Conservation (phyloP, 2,329 filamentous ascomycete genomes). For the Biscogniauxia sp. region DNA sequence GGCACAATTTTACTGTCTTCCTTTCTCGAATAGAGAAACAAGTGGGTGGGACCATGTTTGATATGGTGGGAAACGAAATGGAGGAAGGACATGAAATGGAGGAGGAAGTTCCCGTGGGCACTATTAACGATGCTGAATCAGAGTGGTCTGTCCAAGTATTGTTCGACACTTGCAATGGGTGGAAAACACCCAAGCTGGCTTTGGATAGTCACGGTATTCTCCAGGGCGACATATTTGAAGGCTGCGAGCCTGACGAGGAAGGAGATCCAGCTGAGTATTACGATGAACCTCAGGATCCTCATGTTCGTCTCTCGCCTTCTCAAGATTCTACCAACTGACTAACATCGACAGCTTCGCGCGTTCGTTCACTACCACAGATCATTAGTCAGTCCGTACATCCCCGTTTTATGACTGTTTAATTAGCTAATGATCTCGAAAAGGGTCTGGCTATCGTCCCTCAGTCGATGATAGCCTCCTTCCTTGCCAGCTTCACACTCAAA, state of each 20-base stretch:
- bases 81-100: background rate
- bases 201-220: slow-evolving; percentile 4
- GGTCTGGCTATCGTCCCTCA: slow-evolving; percentile 11
- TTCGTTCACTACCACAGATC: slow-evolving; percentile 10
- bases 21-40: slow-evolving; percentile 5
- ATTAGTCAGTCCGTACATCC: slow-evolving; percentile 4
- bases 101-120: background rate
- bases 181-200: slow-evolving; percentile 1
- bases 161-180: background rate
- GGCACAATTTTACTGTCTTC: slow-evolving; percentile 8
- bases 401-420: background rate
- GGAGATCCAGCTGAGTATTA: background rate
- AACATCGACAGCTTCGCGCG: background rate
- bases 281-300: slow-evolving; percentile 2
- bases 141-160: background rate
- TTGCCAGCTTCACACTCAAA: background rate
- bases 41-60: background rate
- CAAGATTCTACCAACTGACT: background rate
- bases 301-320: slow-evolving; percentile 1
- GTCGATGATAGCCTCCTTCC: slow-evolving; percentile 1
- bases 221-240: slow-evolving; percentile 7
- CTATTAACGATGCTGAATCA: background rate
- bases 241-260: slow-evolving; percentile 7
- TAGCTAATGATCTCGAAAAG: slow-evolving; percentile 6
- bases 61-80: background rate